Evolutionary conservation across 73 alveolate genomes (phyloP).

Genomic region (Paramecium bursaria): DNA sequence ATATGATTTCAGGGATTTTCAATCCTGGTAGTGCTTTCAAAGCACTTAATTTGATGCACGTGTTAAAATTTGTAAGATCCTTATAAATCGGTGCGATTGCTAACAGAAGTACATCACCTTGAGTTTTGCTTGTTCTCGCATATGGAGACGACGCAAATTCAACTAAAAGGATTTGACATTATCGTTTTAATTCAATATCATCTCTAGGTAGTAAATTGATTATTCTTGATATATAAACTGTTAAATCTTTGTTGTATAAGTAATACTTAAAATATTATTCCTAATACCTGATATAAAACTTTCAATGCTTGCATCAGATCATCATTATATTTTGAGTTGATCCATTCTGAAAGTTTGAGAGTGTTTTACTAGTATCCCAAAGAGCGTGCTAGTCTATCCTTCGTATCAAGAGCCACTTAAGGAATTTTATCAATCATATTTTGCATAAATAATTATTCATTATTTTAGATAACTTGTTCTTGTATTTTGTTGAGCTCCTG

Average conservation of each 20-base stretch:
- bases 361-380: no score
- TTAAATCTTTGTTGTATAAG: constrained; percentile 17
- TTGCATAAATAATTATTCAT: no score
- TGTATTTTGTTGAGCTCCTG: no score
- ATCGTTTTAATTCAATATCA: constrained; percentile 41
- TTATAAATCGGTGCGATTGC: constrained; percentile 31
- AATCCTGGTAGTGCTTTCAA: constrained; percentile 26
- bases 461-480: no score
- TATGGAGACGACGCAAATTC: constrained; percentile 30
- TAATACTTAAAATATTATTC: neutral
- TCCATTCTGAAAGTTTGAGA: constrained; percentile 8
- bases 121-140: constrained; percentile 39
- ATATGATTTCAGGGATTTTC: constrained; percentile 8
- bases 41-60: constrained; percentile 43
- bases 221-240: constrained; percentile 40
- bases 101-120: constrained; percentile 39
- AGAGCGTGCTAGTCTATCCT: no score
- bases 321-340: constrained; percentile 38
- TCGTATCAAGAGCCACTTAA: no score
- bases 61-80: constrained; percentile 43
- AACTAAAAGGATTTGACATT: neutral
- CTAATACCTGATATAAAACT: constrained; percentile 6
- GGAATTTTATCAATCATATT: no score
- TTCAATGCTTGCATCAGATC: constrained; percentile 40
- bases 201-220: constrained; percentile 49